Evolutionary conservation across 495 filamentous ascomycete genomes (phyloP).

Genomic region (Penicillium paxilli): DNA sequence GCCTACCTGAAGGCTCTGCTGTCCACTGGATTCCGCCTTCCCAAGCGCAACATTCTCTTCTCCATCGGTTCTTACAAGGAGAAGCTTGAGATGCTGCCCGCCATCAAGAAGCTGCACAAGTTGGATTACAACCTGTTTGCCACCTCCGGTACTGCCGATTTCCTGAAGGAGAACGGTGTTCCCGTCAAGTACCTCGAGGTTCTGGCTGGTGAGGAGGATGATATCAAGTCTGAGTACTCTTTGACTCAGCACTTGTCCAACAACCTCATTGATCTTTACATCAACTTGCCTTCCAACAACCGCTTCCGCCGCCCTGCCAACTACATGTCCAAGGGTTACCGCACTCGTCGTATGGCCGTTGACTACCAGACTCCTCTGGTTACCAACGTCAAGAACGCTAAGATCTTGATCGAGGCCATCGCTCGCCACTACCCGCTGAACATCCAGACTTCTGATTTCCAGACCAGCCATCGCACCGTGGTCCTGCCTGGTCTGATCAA

Average conservation of each 20-base stretch:
- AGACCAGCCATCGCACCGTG: slow-evolving; percentile 80
- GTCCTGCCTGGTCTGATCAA: slow-evolving; percentile 77
- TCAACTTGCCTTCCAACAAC: slow-evolving; percentile 98
- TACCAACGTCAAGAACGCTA: slow-evolving; percentile 99
- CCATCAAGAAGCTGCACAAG: slow-evolving; percentile 81
- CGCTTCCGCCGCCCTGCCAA: slow-evolving; percentile 92
- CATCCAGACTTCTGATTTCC: slow-evolving; percentile 79
- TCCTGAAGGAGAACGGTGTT: slow-evolving; percentile 86
- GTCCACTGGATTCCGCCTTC: slow-evolving; percentile 95
- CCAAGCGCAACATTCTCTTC: slow-evolving; percentile 89
- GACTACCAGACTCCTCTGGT: slow-evolving; percentile 97
- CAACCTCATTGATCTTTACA: slow-evolving; percentile 96
- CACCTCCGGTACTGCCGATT: slow-evolving; percentile 94
- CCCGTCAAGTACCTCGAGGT: slow-evolving; percentile 90
- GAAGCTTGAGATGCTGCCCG: slow-evolving; percentile 94
- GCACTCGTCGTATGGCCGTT: slow-evolving; percentile 94
- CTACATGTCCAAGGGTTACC: slow-evolving; percentile 97
- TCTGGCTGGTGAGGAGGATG: slow-evolving; percentile 65
- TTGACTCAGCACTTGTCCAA: slow-evolving; percentile 93
- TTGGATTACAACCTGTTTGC: slow-evolving; percentile 94
- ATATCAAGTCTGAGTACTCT: slow-evolving; percentile 94
- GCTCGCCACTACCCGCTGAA: slow-evolving; percentile 82
- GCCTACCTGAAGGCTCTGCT: slow-evolving; percentile 95
- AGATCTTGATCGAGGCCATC: slow-evolving; percentile 93
- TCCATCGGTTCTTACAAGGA: slow-evolving; percentile 98